Evolutionary conservation across 2,329 filamentous ascomycete genomes (phyloP), one percentile per base, ranked within the genome.

Genomic region (Ramichloridium luteum): DNA sequence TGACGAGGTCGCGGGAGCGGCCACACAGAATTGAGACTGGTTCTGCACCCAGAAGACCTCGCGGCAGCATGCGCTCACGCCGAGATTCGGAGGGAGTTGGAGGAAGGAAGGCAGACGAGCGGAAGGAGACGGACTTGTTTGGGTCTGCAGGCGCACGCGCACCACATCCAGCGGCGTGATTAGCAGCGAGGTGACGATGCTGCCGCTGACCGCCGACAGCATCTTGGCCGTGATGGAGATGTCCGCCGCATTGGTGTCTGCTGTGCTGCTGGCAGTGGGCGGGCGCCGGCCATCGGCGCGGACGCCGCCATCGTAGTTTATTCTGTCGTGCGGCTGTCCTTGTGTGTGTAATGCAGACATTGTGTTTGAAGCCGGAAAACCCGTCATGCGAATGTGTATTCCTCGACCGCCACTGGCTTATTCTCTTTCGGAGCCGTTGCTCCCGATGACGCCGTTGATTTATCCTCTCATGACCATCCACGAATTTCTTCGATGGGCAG

Each of bases 31-130:
- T 36, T 84, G 78, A 14, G 77, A 72, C 55, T 78, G 81, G 52
- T 92, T 86, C 44, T 84, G 86, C 41, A 88, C 76, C 68, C 93
- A 98, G 58, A 96, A 98, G 20, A 98, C 88, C 57, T 98, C 88
- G 39, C 90, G 77, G 54, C 90, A 98, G 60, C 90, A 98, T 23
- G 86, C 77, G 11, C 86, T 93, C 33, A 96, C 83, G 38, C 90
- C 90, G 30, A 96, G 72, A 49, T 88, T 83, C 16, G 80, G 75
- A 34, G 84, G 83, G 29, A 90, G 70, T 42, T 78, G 73, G 40
- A 74, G 75, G 45, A 80, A 72, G 28, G 61, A 60, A 36, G 58
- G 51, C 45, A 51, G 69, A 60, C 46, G 70, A 34, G 51, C 41
- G 45, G 72, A 65, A 48, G 70, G 62, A 50, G 68, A 60, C 43